These are phyloP conservation scores for Chloris gayana DNA, from an alignment of 176 grass and related monocot genomes.

Conservation along the genomic window DNA sequence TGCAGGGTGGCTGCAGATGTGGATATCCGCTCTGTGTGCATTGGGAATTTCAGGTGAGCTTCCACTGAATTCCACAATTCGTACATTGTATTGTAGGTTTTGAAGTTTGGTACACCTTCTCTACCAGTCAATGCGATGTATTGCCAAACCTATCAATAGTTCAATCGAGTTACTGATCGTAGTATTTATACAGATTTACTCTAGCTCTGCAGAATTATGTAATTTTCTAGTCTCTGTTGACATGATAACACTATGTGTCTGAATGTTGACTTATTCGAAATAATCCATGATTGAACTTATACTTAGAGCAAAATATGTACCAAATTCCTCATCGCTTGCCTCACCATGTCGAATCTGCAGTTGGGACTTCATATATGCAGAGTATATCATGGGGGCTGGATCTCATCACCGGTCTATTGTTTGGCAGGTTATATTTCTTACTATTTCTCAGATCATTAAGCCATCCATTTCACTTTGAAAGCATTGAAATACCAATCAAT, in stretches of 20 bases:
- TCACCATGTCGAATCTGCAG: constrained; percentile 44
- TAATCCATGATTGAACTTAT: not conserved
- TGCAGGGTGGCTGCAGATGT: constrained; percentile 88
- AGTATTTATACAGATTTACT: not conserved
- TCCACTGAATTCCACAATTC: not conserved
- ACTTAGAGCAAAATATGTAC: not conserved
- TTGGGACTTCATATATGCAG: constrained; percentile 99
- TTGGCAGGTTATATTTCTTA: constrained; percentile 68
- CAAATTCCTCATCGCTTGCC: not conserved
- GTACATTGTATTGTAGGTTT: not conserved
- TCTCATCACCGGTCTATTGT: constrained; percentile 94
- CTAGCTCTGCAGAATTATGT: not conserved
- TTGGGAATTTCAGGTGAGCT: constrained; percentile 88
- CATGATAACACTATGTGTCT: not conserved
- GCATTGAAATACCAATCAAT: not conserved
- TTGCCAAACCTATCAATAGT: no score
- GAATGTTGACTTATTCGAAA: not conserved
- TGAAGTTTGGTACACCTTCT: not conserved
- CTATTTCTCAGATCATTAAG: not conserved
- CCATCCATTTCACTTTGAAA: not conserved
- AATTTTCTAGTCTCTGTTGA: not conserved
- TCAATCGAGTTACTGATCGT: no score
- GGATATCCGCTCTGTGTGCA: constrained; percentile 87
- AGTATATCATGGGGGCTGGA: constrained; percentile 83
- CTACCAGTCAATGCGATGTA: not conserved